Conservation (phyloP, 805 yeast species). For the Hermanozyma aechmeae region DNA sequence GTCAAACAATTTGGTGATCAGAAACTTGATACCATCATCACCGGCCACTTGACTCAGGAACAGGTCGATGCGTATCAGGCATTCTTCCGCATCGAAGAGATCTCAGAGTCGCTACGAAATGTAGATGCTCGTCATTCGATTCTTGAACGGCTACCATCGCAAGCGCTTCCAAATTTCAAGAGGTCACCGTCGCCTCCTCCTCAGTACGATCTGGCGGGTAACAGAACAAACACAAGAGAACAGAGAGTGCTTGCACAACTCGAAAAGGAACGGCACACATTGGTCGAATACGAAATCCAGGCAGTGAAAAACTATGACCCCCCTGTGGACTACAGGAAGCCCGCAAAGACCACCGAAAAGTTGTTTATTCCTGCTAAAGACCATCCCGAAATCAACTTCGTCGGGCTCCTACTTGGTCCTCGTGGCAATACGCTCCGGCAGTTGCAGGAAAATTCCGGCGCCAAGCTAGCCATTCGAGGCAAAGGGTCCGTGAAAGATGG, state of each 20-base stretch:
- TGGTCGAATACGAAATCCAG: slow-evolving; percentile 68
- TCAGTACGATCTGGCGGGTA: slow-evolving; percentile 72
- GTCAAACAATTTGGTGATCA: not conserved
- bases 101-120: slow-evolving; percentile 46
- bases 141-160: slow-evolving; percentile 41
- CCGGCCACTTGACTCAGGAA: slow-evolving; percentile 46
- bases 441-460: slow-evolving; percentile 79
- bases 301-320: slow-evolving; percentile 70
- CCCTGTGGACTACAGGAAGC: slow-evolving; percentile 72
- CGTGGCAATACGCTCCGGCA: slow-evolving; percentile 84
- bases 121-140: too few species aligned
- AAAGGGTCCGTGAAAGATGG: slow-evolving; percentile 96
- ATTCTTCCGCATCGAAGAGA: slow-evolving; percentile 70
- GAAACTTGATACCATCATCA: slow-evolving; percentile 21
- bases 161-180: slow-evolving; percentile 23
- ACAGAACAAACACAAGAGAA: slow-evolving; percentile 79
- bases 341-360: slow-evolving; percentile 64
- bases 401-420: slow-evolving; percentile 88
- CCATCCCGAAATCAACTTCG: slow-evolving; percentile 86
- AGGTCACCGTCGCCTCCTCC: slow-evolving; percentile 91
- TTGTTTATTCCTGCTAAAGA: slow-evolving; percentile 77
- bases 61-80: slow-evolving; percentile 71
- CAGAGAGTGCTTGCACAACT: slow-evolving; percentile 40
- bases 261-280: slow-evolving; percentile 70
- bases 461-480: slow-evolving; percentile 85